Conservation (phyloP, 306 rosid species). For the Dalbergia oliveri region DNA sequence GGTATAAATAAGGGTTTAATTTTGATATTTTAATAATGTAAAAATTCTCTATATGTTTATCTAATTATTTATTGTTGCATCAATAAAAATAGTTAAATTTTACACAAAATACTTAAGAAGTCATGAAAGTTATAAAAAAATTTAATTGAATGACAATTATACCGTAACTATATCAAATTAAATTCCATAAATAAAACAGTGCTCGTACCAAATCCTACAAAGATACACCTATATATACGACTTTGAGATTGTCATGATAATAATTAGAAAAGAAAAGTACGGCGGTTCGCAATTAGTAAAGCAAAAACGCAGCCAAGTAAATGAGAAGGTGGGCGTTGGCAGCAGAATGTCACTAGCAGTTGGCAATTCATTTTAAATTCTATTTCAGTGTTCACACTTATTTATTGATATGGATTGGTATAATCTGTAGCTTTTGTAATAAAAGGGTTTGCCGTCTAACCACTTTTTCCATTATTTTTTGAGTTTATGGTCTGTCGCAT, state of each 20-base stretch:
- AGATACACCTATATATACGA: not conserved
- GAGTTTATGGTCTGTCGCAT: not conserved
- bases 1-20: no score
- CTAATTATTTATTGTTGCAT: no score
- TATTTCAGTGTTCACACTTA: constrained; percentile 1
- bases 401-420: not conserved
- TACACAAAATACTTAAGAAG: no score
- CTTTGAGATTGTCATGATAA: not conserved
- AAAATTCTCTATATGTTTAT: no score
- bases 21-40: no score
- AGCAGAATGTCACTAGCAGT: constrained; percentile 35
- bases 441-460: constrained; percentile 16
- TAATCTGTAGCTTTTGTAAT: constrained; percentile 1
- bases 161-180: no score
- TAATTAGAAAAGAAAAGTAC: not conserved
- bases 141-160: no score
- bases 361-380: constrained; percentile 37
- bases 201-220: not conserved
- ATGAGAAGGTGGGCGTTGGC: constrained; percentile 41
- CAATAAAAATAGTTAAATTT: no score
- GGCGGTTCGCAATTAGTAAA: not conserved
- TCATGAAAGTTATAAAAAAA: no score
- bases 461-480: constrained; percentile 1
- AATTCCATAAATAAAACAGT: no score
- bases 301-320: not conserved